These are phyloP conservation scores for Ochetophila trinervis DNA, from an alignment of 306 rosid species.

Conservation along the genomic window DNA sequence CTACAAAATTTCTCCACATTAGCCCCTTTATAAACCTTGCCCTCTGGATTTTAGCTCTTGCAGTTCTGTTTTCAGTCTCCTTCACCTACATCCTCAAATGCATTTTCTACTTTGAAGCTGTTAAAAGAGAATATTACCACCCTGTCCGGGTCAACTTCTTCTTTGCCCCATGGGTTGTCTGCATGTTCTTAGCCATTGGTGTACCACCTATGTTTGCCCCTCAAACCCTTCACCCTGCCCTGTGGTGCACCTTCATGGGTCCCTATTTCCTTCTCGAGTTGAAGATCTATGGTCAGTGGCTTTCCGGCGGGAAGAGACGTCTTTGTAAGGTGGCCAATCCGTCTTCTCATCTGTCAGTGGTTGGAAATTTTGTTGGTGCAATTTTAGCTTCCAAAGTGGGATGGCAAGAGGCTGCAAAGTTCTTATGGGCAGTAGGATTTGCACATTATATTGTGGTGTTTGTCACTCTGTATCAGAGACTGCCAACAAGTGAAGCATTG, in stretches of 20 bases:
- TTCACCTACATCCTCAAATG: conserved; percentile 64
- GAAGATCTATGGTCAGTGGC: conserved; percentile 85
- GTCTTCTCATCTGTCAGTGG: conserved; percentile 73
- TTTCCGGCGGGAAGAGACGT: conserved; percentile 81
- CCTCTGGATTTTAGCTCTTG: conserved; percentile 57
- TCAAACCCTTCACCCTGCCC: conserved; percentile 54
- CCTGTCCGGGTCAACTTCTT: conserved; percentile 80
- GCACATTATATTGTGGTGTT: conserved; percentile 78
- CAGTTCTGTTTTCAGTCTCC: conserved; percentile 46
- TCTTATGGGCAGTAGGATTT: conserved; percentile 85
- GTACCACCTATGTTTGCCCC: conserved; percentile 44
- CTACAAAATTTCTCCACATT: conserved; percentile 56
- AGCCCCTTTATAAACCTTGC: conserved; percentile 49
- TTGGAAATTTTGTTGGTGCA: conserved; percentile 86
- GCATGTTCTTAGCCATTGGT: conserved; percentile 74
- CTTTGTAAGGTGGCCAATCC: conserved; percentile 78
- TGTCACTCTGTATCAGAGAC: conserved; percentile 85
- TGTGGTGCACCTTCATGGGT: conserved; percentile 64
- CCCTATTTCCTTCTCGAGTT: conserved; percentile 78
- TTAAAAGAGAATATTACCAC: conserved; percentile 75
- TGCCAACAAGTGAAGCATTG: conserved; percentile 78
- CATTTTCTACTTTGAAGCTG: conserved; percentile 84
- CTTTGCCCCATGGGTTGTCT: conserved; percentile 86
- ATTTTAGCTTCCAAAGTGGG: conserved; percentile 72
- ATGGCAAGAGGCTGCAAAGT: conserved; percentile 79